Evolutionary conservation across 192 early-diverging fungal species (phyloP), one percentile per base, ranked within the genome.

Genomic region (Linnemannia exigua): DNA sequence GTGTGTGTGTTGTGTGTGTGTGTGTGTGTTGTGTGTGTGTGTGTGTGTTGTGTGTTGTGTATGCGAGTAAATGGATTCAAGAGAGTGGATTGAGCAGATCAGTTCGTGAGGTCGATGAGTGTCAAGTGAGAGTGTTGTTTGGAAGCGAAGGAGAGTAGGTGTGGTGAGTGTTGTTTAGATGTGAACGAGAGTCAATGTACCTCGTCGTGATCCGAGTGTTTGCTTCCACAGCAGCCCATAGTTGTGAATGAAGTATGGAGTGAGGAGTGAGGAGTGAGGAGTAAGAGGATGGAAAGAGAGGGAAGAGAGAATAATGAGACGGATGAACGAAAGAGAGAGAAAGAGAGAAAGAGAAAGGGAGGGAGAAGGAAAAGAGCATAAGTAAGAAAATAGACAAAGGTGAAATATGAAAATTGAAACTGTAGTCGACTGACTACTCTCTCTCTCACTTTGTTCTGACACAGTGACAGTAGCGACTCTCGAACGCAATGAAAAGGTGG

Each of bases 181-280:
- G 46, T 9, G 47, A 46, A n/a, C 7, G 41, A 44, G 41, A 44
- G 48, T 25, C 44, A 22, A 74, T 11, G 37, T 85, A 86, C 84
- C 84, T 86, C 77, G 68, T 86, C 69, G 58, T 80, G 79, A 79
- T 80, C 84, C 73, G 78, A 33, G 35, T 86, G 84, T 80, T 86
- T 86, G 73, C 84, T 86, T 79, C 84, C 84, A 80, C 84, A 86
- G 78, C 84, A 86, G 37, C 84, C 84, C 84, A 86, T 86, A 44
- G 72, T 75, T 44, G 48, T 70, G 76, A 20, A 63, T 70, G 63
- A 33, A 41, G 35, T 50, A n/a, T n/a, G n/a, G n/a, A n/a, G n/a
- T 44, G 41, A 44, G 9, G 41, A 6, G 41, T 6, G 41, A 44
- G 41, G 41, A 3, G 76, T 12, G 33, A 25, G n/a, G 61, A 47